Conservation (phyloP, 108 stramenopile genomes). For the Phaeodactylum tricornutum region DNA sequence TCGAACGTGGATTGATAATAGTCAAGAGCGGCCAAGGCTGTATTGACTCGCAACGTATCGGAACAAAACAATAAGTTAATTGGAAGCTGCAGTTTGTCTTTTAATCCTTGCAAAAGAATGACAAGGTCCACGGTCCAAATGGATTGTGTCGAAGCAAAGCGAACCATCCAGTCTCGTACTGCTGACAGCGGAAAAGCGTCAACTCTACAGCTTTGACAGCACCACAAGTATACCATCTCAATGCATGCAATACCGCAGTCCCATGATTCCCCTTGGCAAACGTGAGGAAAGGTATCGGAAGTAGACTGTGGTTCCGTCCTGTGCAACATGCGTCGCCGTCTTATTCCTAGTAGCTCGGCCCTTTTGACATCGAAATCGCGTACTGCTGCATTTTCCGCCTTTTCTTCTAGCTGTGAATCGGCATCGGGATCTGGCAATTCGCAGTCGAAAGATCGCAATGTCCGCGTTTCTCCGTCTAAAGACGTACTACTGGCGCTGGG, state of each 20-base stretch:
- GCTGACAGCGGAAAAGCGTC: not conserved
- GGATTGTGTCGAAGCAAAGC: slow-evolving; percentile 38
- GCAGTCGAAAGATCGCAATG: too few relatives aligned
- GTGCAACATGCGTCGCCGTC: too few relatives aligned
- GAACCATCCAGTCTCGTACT: slow-evolving; percentile 19
- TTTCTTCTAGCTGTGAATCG: too few relatives aligned
- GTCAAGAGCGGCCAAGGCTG: slow-evolving; percentile 25
- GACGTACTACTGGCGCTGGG: too few relatives aligned
- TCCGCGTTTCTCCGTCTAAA: too few relatives aligned
- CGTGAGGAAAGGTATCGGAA: too few relatives aligned
- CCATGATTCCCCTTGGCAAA: slow-evolving; percentile 10
- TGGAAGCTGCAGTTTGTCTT: not conserved
- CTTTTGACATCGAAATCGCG: too few relatives aligned
- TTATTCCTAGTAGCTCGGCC: too few relatives aligned
- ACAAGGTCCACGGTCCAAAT: slow-evolving; percentile 79
- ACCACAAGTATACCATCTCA: slow-evolving; percentile 1
- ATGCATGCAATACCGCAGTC: slow-evolving; percentile 15
- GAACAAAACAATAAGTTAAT: slow-evolving; percentile 6
- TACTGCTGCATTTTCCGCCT: too few relatives aligned
- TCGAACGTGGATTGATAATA: slow-evolving; percentile 58
- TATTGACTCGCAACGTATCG: slow-evolving; percentile 17
- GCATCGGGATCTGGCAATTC: too few relatives aligned
- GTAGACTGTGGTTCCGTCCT: too few relatives aligned
- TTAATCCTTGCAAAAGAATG: slow-evolving; percentile 20
- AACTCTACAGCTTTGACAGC: not conserved